These are phyloP conservation scores for Biscogniauxia marginata DNA, from an alignment of 2,329 filamentous ascomycete species.

Conservation along the genomic window DNA sequence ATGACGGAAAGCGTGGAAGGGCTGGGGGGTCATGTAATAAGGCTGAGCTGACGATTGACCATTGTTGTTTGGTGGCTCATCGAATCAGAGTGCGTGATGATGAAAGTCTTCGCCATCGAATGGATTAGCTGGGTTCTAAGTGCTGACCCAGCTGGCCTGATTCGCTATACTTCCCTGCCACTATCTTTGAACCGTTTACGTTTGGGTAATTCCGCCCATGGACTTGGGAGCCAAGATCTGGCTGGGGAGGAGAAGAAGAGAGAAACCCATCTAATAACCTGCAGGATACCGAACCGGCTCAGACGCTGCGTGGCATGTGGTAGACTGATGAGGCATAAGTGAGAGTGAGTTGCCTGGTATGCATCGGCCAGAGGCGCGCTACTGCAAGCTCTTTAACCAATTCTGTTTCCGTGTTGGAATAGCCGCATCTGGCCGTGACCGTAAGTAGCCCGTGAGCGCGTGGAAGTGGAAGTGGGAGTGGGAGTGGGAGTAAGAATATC, in stretches of 20 bases:
- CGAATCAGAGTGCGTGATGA: not conserved
- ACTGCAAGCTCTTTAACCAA: not conserved
- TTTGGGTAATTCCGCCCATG: not conserved
- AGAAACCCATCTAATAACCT: not conserved
- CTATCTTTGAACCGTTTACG: not conserved
- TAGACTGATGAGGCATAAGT: not conserved
- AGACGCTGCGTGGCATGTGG: not conserved
- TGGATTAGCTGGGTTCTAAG: not conserved
- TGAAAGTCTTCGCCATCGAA: not conserved
- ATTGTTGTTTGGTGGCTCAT: not conserved
- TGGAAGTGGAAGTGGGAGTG: no score
- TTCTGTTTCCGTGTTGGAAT: not conserved
- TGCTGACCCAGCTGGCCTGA: not conserved
- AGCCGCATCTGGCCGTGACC: not conserved
- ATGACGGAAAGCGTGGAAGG: not conserved
- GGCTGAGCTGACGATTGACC: not conserved
- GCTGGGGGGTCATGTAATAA: not conserved
- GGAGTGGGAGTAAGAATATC: not conserved
- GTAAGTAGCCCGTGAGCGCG: no score
- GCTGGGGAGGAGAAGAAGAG: not conserved
- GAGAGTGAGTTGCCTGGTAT: not conserved
- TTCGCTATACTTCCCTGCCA: no score
- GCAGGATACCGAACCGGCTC: not conserved
- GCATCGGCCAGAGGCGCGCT: not conserved
- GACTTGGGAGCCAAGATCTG: not conserved